A percentile compares a stretch with the other conserved stretches of the same genome.
These are phyloP conservation scores for Ustilago shanxiensis DNA, from an alignment of 1,284 basidiomycete species.

Conservation along the genomic window DNA sequence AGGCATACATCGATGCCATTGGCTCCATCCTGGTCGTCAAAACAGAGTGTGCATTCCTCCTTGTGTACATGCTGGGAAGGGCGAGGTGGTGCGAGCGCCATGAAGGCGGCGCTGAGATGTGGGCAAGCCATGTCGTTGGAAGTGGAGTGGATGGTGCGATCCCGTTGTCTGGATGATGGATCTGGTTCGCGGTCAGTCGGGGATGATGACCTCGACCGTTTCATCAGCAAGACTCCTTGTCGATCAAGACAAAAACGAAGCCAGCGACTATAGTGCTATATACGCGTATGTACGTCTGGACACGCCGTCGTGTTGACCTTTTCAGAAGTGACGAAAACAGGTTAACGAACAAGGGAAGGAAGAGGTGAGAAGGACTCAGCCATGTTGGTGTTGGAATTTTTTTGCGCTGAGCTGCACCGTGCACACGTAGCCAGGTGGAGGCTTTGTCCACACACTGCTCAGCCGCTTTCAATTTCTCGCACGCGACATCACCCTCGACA, in stretches of 20 bases:
- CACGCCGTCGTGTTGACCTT: neutral
- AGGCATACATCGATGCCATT: constrained; percentile 90
- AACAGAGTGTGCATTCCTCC: constrained; percentile 95
- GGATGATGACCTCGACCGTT: constrained; percentile 44
- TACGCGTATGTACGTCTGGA: neutral
- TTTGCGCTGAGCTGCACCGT: constrained; percentile 18
- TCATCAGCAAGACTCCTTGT: constrained; percentile 30
- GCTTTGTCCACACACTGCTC: neutral
- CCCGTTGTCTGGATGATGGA: constrained; percentile 16
- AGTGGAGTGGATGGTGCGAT: neutral
- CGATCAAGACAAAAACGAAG: neutral
- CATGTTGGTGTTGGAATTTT: constrained; percentile 2
- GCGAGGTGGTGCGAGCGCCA: constrained; percentile 52
- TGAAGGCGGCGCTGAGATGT: constrained; percentile 56
- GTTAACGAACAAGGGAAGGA: neutral
- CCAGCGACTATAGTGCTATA: neutral
- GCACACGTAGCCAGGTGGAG: constrained; percentile 28
- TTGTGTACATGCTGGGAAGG: constrained; percentile 75
- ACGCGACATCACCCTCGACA: constrained; percentile 20
- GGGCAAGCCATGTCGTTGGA: constrained; percentile 55
- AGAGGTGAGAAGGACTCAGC: constrained; percentile 11
- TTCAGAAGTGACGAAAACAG: neutral
- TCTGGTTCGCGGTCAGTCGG: constrained; percentile 13
- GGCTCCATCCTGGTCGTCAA: constrained; percentile 83
- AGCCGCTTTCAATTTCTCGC: constrained; percentile 1